phyloP scores from a whole-genome alignment of 75 land plant species.

The Picea glauca region DNA sequence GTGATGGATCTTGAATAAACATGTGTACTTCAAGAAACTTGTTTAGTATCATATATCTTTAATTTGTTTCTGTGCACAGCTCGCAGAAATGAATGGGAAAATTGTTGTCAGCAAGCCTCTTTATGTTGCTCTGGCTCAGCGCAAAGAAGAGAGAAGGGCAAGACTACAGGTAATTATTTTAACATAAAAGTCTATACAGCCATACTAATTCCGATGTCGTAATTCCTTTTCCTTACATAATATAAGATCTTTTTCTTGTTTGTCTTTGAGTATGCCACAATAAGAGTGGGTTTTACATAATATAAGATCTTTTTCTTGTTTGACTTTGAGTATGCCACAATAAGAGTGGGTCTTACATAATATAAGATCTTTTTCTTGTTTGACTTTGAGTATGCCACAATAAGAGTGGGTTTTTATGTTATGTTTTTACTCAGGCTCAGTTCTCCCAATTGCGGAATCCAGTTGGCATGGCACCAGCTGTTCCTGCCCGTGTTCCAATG shows the following conservation, averaged over 20 bases:
- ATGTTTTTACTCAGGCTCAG: slow-evolving; percentile 17
- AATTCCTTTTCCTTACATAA: background rate
- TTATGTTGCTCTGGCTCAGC: slow-evolving; percentile 91
- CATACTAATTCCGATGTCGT: background rate
- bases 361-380: background rate
- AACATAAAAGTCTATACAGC: too few relatives aligned
- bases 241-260: background rate
- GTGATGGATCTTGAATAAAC: background rate
- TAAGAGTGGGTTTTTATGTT: background rate
- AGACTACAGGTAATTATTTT: slow-evolving; percentile 70
- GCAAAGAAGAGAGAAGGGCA: slow-evolving; percentile 93
- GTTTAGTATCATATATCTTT: background rate
- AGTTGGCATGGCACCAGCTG: slow-evolving; percentile 15
- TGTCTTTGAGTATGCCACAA: too few relatives aligned
- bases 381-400: background rate
- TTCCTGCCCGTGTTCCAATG: slow-evolving; percentile 18
- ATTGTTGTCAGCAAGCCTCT: slow-evolving; percentile 92
- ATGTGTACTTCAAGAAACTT: background rate
- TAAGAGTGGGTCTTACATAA: background rate
- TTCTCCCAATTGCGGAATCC: slow-evolving; percentile 31
- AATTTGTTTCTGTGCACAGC: slow-evolving; percentile 29
- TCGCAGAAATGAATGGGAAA: slow-evolving; percentile 92
- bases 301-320: background rate
- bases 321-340: background rate
- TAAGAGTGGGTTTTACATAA: too few relatives aligned